These are phyloP conservation scores for Grosmannia huntii DNA, from an alignment of 2,329 filamentous ascomycete genomes.

Conservation along the genomic window DNA sequence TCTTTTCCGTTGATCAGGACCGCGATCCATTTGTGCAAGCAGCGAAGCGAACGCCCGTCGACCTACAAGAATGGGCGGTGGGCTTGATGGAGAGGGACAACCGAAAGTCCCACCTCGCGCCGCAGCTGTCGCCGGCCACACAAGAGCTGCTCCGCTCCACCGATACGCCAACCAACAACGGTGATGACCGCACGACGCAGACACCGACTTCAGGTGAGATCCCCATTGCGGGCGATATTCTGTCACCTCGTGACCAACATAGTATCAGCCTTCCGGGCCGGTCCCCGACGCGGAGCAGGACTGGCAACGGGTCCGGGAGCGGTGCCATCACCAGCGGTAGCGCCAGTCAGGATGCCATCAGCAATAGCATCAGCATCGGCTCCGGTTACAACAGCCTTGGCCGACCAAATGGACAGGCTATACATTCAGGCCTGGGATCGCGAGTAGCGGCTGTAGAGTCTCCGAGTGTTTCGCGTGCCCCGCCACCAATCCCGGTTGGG, in stretches of 20 bases:
- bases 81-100: slow-evolving; percentile 91
- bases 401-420: slow-evolving; percentile 28
- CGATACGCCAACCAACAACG: slow-evolving; percentile 42
- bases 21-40: slow-evolving; percentile 90
- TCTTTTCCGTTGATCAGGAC: slow-evolving; percentile 42
- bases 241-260: slow-evolving; percentile 39
- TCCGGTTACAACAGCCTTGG: slow-evolving; percentile 28
- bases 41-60: slow-evolving; percentile 89
- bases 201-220: slow-evolving; percentile 64
- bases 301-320: slow-evolving; percentile 2
- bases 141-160: slow-evolving; percentile 58
- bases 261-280: slow-evolving; percentile 29
- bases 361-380: not conserved
- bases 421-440: slow-evolving; percentile 40
- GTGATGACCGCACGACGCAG: slow-evolving; percentile 33
- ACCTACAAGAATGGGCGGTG: slow-evolving; percentile 86
- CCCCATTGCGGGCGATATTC: slow-evolving; percentile 47
- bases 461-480: slow-evolving; percentile 20
- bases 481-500: slow-evolving; percentile 16
- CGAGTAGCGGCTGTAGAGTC: slow-evolving; percentile 22
- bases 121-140: slow-evolving; percentile 65
- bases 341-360: not conserved
- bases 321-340: not conserved
- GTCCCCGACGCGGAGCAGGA: slow-evolving; percentile 29
- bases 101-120: slow-evolving; percentile 83